phyloP scores from a whole-genome alignment of 495 filamentous ascomycete species.

The Staphylotrichum tortipilum region DNA sequence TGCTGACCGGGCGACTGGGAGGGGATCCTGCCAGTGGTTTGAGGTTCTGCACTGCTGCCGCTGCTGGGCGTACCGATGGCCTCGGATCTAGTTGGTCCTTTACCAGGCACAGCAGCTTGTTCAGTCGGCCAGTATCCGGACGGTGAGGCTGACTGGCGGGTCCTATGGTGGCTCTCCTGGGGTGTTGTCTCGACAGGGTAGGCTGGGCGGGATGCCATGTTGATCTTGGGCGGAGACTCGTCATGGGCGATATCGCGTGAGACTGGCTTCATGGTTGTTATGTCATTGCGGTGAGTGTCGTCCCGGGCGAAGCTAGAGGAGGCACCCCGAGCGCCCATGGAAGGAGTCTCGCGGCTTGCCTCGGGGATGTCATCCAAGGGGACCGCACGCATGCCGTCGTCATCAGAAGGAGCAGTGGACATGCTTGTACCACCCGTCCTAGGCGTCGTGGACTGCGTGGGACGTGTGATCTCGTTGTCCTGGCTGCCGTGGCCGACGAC shows the following conservation, averaged over 20 bases:
- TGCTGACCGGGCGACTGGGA: no score
- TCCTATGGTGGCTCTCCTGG: neutral
- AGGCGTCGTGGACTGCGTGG: constrained; percentile 3
- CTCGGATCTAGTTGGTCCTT: constrained; percentile 10
- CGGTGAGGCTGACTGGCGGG: neutral
- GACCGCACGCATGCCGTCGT: constrained; percentile 3
- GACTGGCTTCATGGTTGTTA: neutral
- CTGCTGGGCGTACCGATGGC: constrained; percentile 12
- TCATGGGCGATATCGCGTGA: neutral
- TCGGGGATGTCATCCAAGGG: constrained; percentile 10
- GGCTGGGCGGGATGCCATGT: neutral
- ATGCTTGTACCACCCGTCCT: neutral
- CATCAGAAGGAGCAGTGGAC: neutral
- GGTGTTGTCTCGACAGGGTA: neutral
- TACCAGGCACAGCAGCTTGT: constrained; percentile 11
- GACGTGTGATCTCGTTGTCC: constrained; percentile 17
- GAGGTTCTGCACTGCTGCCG: no score
- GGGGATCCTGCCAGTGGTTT: no score
- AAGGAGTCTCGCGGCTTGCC: neutral
- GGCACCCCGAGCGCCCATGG: neutral
- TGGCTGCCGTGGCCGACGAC: constrained; percentile 21
- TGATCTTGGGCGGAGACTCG: neutral
- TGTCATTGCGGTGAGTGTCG: constrained; percentile 4
- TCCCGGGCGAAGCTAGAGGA: constrained; percentile 5
- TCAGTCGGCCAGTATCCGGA: constrained; percentile 4